Evolutionary conservation across 73 alveolate species (phyloP), one percentile per base, ranked within the genome.

Genomic region (Paramecium bursaria): DNA sequence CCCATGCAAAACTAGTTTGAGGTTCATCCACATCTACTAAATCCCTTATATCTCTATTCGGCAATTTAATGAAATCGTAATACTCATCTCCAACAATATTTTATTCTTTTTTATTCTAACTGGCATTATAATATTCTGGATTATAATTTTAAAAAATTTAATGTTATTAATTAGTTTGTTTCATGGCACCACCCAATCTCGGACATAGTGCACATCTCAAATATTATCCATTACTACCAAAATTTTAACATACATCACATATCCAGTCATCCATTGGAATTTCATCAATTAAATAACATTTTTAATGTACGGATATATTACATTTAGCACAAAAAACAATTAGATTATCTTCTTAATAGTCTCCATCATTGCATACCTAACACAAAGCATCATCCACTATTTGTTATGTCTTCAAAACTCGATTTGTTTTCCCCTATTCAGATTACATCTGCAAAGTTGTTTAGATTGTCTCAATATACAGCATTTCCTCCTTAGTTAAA

Each of bases 101-200:
- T 39, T 48, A 30, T n/a, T 60, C 52, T 0, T 60, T 44, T 44
- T 54, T 47, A 27, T 53, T 26, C 30, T 53, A 17, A 27, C 74
- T 2, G 9, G 76, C 73, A 35, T 79, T 82, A 27, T 53, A 73
- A 79, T 79, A 79, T 3, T 67, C 73, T 53, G 61, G 22, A 42
- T 79, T 79, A 4, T 53, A 19, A 11, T 79, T 14, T 50, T 79
- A 49, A 17, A 79, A 79, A 54, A 48, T 13, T 15, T 49, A 14
- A 17, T 80, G 60, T 49, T 79, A 54, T 2, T 53, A 22, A 53
- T 54, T 22, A 1, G 89, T 53, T 26, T 73, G 42, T 42, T 79
- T 85, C 86, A 85, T 75, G 9, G 91, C 91, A 31, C 91, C 91
- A 15, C 91, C 91, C 74, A 53, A 33, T 48, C 53, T 85, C 1